Evolutionary conservation across 306 rosid genomes (phyloP).

Genomic region (Acacia confusa): DNA sequence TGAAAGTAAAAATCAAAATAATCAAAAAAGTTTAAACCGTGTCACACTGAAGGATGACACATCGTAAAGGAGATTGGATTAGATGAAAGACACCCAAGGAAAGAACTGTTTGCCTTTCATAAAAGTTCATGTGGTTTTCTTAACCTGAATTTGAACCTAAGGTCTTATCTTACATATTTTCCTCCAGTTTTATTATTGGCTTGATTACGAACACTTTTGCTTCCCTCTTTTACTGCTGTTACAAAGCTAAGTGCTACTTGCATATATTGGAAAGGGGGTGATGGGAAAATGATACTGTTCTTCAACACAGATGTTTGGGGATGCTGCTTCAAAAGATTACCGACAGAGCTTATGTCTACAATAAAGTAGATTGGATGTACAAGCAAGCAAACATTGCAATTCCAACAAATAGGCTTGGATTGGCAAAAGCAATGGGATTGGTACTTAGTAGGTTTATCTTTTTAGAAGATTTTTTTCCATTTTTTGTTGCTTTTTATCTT

Average conservation of each 20-base stretch:
- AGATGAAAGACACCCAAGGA: constrained; percentile 6
- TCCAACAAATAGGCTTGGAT: constrained; percentile 91
- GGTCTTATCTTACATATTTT: constrained; percentile 1
- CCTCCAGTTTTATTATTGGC: constrained; percentile 7
- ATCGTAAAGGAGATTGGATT: neutral
- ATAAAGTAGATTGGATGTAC: constrained; percentile 91
- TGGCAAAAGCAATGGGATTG: constrained; percentile 99
- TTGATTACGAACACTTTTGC: neutral
- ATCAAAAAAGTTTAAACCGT: too few species aligned
- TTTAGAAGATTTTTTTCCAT: constrained; percentile 37
- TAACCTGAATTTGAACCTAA: neutral
- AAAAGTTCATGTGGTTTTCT: neutral
- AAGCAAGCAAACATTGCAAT: constrained; percentile 72
- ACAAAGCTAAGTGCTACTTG: constrained; percentile 12
- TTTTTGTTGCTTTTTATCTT: constrained; percentile 27
- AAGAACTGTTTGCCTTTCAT: neutral
- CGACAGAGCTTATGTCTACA: constrained; percentile 78
- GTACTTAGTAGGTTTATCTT: constrained; percentile 42
- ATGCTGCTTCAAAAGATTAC: constrained; percentile 89
- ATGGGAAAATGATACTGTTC: constrained; percentile 28
- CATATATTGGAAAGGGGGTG: constrained; percentile 19
- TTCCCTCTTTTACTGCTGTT: neutral
- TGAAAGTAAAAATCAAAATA: too few species aligned
- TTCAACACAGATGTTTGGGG: constrained; percentile 78
- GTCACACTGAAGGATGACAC: neutral